Percentiles rank a stretch among this genome's conserved stretches.
Evolutionary conservation across 305 asterid genomes (phyloP).

Genomic region (Fraxinus angustifolia): DNA sequence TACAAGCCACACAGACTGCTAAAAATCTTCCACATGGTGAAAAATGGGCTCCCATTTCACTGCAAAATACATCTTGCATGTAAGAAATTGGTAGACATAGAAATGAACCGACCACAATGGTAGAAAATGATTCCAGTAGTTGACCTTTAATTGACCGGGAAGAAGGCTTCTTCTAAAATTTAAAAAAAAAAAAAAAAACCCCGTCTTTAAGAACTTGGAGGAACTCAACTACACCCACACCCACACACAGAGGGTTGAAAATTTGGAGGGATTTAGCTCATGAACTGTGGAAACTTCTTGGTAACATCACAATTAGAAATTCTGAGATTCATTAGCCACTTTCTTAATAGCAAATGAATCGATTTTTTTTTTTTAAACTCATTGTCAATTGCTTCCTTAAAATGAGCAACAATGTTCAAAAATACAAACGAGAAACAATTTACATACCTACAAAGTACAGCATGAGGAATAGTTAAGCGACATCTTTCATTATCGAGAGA

Average conservation of each 20-base stretch:
- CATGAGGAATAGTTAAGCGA: conserved; percentile 84
- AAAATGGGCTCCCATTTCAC: conserved; percentile 99
- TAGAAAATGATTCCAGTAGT: neutral
- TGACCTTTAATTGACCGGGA: neutral
- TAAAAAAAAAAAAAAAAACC: too few relatives aligned
- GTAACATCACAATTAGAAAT: conserved; percentile 21
- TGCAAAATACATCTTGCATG: conserved; percentile 25
- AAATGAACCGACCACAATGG: neutral
- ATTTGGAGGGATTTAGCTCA: conserved; percentile 12
- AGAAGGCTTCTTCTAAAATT: neutral
- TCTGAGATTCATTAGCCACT: conserved; percentile 11
- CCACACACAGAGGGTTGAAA: neutral
- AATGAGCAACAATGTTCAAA: conserved; percentile 9
- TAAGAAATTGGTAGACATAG: neutral
- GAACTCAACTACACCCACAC: neutral
- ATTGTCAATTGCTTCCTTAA: conserved; percentile 9
- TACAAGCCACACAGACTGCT: conserved; percentile 97
- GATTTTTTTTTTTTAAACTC: neutral
- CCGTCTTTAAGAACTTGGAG: conserved; percentile 21
- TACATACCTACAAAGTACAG: conserved; percentile 88
- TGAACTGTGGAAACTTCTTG: conserved; percentile 14
- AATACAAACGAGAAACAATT: conserved; percentile 17
- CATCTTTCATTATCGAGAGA: conserved; percentile 62
- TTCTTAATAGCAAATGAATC: conserved; percentile 10
- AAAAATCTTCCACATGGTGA: conserved; percentile 98